Conservation (phyloP, 768 basidiomycete species). For the Boletus coccyginus region DNA sequence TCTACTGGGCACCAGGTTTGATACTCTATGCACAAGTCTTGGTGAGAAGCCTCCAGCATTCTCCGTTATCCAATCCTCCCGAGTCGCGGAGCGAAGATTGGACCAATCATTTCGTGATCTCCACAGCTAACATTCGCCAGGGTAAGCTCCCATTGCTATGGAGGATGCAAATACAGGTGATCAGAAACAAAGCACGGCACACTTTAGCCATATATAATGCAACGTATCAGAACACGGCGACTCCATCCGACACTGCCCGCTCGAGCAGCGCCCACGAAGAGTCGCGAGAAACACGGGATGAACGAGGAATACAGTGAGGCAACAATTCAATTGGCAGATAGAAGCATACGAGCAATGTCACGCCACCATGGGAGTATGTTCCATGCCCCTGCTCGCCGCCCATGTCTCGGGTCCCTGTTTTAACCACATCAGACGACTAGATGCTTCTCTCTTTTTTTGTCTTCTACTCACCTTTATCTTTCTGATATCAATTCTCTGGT, state of each 20-base stretch:
- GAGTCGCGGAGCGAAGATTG: too few species aligned
- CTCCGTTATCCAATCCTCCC: too few species aligned
- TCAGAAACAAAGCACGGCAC: not conserved
- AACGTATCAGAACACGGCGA: not conserved
- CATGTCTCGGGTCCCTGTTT: conserved; percentile 31
- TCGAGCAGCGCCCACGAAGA: not conserved
- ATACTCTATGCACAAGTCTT: not conserved
- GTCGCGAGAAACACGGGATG: not conserved
- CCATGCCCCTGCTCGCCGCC: conserved; percentile 30
- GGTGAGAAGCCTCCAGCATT: not conserved
- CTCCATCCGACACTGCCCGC: not conserved
- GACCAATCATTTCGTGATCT: not conserved
- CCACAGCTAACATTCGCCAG: not conserved
- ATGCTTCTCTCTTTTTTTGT: not conserved
- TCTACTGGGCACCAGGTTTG: not conserved
- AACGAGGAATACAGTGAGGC: not conserved
- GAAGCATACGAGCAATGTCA: not conserved
- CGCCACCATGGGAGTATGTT: conserved; percentile 23
- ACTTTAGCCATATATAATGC: not conserved
- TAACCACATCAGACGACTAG: not conserved
- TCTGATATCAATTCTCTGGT: conserved; percentile 61
- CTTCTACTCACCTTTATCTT: conserved; percentile 30
- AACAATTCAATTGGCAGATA: not conserved
- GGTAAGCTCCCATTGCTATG: too few species aligned
- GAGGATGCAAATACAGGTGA: not conserved